Percentiles rank a stretch among this genome's conserved stretches.
Evolutionary conservation across 192 early-diverging fungal genomes (phyloP).

Genomic region (Coemansia sp.): DNA sequence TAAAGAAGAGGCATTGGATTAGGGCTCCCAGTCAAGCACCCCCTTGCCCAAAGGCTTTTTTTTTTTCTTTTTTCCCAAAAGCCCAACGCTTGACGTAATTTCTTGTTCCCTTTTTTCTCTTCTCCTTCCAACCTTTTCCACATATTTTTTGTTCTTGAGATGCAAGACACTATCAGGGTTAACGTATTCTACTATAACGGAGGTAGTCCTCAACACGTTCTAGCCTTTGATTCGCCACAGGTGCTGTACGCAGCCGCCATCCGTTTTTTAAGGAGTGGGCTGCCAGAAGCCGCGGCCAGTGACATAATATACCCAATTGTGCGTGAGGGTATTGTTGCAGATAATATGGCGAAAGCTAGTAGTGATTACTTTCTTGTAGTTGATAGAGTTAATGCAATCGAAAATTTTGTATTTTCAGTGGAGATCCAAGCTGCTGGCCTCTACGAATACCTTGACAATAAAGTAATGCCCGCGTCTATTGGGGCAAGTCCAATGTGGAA

Average conservation of each 20-base stretch:
- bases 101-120: too few relatives aligned
- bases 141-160: too few relatives aligned
- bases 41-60: too few relatives aligned
- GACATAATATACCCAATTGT: neutral
- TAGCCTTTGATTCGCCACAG: neutral
- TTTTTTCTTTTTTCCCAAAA: too few relatives aligned
- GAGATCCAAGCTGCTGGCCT: neutral
- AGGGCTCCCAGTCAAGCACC: too few relatives aligned
- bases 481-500: neutral
- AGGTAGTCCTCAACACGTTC: neutral
- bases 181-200: neutral
- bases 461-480: neutral
- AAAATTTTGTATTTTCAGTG: neutral
- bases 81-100: too few relatives aligned
- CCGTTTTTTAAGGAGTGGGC: neutral
- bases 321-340: neutral
- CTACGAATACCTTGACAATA: neutral
- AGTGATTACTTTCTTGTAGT: neutral
- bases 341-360: neutral
- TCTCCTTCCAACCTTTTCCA: too few relatives aligned
- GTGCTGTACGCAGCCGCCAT: neutral
- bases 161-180: neutral
- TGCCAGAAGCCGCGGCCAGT: neutral
- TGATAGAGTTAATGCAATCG: too few relatives aligned
- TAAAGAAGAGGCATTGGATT: too few relatives aligned